A percentile compares a stretch with the other conserved stretches of the same genome.
phyloP scores from a whole-genome alignment of 768 basidiomycete species.

The Tephrocybe sp. region DNA sequence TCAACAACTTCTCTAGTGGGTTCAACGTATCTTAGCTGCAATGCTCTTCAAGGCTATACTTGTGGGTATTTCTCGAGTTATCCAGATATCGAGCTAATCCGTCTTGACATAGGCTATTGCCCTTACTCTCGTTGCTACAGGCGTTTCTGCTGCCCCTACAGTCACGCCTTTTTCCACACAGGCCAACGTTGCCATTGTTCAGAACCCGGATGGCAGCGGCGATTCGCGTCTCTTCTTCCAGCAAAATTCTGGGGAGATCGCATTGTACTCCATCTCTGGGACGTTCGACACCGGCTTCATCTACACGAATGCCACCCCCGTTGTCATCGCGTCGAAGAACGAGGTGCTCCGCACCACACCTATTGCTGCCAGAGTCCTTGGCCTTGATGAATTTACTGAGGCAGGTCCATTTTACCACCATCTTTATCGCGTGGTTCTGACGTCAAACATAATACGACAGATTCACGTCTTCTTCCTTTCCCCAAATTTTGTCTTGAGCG shows the following conservation, averaged over 20 bases:
- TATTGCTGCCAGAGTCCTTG: no score
- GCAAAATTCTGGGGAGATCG: not conserved
- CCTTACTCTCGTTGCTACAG: not conserved
- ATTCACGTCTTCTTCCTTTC: slow-evolving; percentile 1
- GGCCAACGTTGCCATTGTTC: not conserved
- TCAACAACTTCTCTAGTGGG: no score
- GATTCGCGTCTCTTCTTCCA: slow-evolving; percentile 4
- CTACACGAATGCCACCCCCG: not conserved
- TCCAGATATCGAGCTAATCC: no score
- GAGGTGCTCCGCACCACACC: no score
- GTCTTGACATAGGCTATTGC: no score
- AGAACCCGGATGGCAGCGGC: not conserved
- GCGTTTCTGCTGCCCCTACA: not conserved
- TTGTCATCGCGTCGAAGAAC: not conserved
- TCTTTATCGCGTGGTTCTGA: no score
- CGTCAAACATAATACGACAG: not conserved
- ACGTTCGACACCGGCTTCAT: not conserved
- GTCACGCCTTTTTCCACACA: not conserved
- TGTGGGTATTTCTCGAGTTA: no score
- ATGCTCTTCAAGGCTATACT: no score
- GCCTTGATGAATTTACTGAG: no score
- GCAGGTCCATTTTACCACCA: no score
- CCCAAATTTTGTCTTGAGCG: not conserved
- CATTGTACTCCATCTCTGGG: not conserved
- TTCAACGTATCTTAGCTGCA: no score